These are phyloP conservation scores for Neobulgaria alba DNA, from an alignment of 2,329 filamentous ascomycete genomes.

Conservation along the genomic window DNA sequence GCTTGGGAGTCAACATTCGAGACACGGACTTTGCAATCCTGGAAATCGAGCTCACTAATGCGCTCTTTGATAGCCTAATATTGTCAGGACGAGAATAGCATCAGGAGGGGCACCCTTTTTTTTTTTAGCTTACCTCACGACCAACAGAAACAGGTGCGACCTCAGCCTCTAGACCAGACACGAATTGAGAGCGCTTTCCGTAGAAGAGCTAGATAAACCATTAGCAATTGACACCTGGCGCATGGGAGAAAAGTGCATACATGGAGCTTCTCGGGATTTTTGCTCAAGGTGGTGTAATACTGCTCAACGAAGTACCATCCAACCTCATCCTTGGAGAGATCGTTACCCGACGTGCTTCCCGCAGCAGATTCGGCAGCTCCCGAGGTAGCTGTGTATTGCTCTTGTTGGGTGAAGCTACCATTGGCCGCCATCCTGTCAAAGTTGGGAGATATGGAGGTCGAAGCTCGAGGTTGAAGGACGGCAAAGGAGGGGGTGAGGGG, in stretches of 20 bases:
- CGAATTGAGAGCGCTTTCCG: constrained; percentile 90
- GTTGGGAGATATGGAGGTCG: constrained; percentile 15
- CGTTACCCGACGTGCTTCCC: constrained; percentile 33
- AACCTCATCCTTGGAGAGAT: constrained; percentile 79
- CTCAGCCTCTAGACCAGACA: constrained; percentile 86
- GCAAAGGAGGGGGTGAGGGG: constrained; percentile 6
- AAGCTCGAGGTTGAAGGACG: constrained; percentile 17
- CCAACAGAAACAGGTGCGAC: constrained; percentile 80
- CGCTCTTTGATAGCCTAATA: constrained; percentile 81
- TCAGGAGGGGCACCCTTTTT: constrained; percentile 5
- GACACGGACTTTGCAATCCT: constrained; percentile 96
- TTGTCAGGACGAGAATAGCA: constrained; percentile 13
- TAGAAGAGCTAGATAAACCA: constrained; percentile 69
- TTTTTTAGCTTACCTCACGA: constrained; percentile 61
- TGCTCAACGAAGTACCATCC: constrained; percentile 99
- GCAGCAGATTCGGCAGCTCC: constrained; percentile 21
- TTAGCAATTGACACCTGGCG: constrained; percentile 10
- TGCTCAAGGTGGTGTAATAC: constrained; percentile 97
- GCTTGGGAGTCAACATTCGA: constrained; percentile 96
- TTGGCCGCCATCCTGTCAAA: constrained; percentile 28
- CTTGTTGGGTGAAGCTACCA: constrained; percentile 29
- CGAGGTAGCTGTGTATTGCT: constrained; percentile 29
- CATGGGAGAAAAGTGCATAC: constrained; percentile 35
- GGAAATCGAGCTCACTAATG: constrained; percentile 86
- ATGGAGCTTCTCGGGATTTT: constrained; percentile 86